Base-by-base conservation (phyloP, 2,329 filamentous ascomycete species). In the Microdochium nivale region DNA sequence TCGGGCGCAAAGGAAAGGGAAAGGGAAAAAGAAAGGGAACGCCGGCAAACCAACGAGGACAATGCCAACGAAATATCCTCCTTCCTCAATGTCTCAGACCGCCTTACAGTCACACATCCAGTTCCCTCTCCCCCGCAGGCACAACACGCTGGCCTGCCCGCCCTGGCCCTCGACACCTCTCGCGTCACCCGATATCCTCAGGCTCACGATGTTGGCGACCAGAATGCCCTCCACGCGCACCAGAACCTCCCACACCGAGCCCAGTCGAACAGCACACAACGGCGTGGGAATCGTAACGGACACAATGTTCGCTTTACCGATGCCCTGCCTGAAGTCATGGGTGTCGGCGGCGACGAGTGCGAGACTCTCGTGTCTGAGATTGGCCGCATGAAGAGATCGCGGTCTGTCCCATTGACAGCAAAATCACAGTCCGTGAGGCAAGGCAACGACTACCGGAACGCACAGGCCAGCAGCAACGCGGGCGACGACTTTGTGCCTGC, bases 301-400 rank as follows among this genome's bases (percentile, higher is more conserved):
- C 72, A 94, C 55, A 73, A 73, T 3, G 91, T 96, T 33, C 81
- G 77, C 52, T 96, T 96, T 61, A 79, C 78, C 50, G 82, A 88
- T 58, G 78, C 77, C 10, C 75, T 78, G 51, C 90, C 91, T 7
- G 86, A 90, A 47, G 70, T 96, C 55, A 96, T 97, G 62, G 92
- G 92, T 47, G 86, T 92, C 67, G 92, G 92, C 53, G 92, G 92
- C 32, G 92, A 96, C 62, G 90, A 96, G 66, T 86, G 87, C 51
- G 83, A 88, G 51, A 72, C 79, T 9, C 87, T 88, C 1, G 80
- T 84, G 1, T 73, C 82, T 21, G 87, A 94, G 63, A 85, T 96
- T 51, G 84, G 82, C 4, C 77, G 74, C 63, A 73, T 71, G 55
- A 84, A 78, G 66, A 73, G 66, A 58, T 62, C 64, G 48, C 69